These are phyloP conservation scores for Fusarium palustre DNA, from an alignment of 2,329 filamentous ascomycete genomes.

Conservation along the genomic window DNA sequence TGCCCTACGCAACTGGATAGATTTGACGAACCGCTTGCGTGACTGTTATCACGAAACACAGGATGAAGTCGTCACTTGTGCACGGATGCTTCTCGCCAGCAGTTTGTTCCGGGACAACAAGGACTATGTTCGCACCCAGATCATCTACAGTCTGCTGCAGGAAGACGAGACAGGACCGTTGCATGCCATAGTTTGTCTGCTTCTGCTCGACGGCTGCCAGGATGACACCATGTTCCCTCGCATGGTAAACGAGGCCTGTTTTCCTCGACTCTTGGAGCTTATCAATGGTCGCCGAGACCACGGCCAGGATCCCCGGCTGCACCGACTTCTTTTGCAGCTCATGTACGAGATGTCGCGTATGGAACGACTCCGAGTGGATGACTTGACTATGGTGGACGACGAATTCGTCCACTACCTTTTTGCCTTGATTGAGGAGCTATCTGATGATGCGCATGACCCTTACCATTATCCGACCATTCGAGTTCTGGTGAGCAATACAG, in stretches of 20 bases:
- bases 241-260: constrained; percentile 89
- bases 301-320: constrained; percentile 76
- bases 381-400: constrained; percentile 82
- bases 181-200: constrained; percentile 83
- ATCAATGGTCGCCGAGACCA: constrained; percentile 74
- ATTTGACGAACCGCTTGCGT: constrained; percentile 80
- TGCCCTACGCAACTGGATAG: constrained; percentile 84
- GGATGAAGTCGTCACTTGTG: constrained; percentile 83
- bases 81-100: constrained; percentile 81
- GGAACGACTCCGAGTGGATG: constrained; percentile 80
- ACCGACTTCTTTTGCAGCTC: constrained; percentile 85
- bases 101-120: constrained; percentile 78
- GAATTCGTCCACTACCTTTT: constrained; percentile 87
- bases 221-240: constrained; percentile 83
- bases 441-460: constrained; percentile 88
- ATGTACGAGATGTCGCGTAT: constrained; percentile 97
- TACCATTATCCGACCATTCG: constrained; percentile 97
- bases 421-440: constrained; percentile 86
- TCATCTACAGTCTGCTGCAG: constrained; percentile 89
- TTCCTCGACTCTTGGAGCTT: constrained; percentile 84
- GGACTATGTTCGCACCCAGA: constrained; percentile 91
- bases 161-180: constrained; percentile 87
- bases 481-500: constrained; percentile 75
- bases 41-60: constrained; percentile 80
- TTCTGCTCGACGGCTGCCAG: constrained; percentile 86